Conservation (phyloP, 192 early-diverging fungal species). For the Anaeromyces robustus region DNA sequence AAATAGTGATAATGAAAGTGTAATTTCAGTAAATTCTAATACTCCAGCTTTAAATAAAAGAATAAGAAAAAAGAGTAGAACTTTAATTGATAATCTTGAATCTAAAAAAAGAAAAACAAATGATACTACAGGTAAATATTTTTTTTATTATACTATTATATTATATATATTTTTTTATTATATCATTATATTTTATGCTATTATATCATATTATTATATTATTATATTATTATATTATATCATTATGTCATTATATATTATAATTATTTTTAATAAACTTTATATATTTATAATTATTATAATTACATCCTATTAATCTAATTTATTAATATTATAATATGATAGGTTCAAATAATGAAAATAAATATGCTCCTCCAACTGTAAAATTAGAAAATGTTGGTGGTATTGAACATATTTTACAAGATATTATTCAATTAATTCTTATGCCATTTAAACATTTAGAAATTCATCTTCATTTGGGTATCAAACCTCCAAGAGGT, state of each 20-base stretch:
- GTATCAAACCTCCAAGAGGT: slow-evolving; percentile 85
- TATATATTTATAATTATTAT: too few species aligned
- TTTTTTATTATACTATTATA: too few species aligned
- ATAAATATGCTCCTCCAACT: slow-evolving; percentile 36
- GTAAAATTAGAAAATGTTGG: slow-evolving; percentile 63
- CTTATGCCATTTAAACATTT: slow-evolving; percentile 87
- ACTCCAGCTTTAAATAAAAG: neutral
- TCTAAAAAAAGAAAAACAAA: neutral
- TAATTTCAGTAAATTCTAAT: neutral
- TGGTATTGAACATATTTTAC: slow-evolving; percentile 65
- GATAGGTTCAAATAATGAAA: neutral
- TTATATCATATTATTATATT: too few species aligned
- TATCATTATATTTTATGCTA: too few species aligned
- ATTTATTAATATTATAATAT: neutral
- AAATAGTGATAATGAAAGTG: neutral
- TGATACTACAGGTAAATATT: neutral
- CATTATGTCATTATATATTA: too few species aligned
- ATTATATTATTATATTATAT: too few species aligned
- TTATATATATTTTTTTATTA: too few species aligned
- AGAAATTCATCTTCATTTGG: slow-evolving; percentile 80
- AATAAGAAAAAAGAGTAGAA: neutral
- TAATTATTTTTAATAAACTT: too few species aligned
- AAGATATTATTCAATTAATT: slow-evolving; percentile 78
- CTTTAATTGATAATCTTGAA: neutral
- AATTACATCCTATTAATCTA: too few species aligned